Evolutionary conservation across 1,139 yeast species (phyloP), one percentile per base, ranked within the genome.

Genomic region (Saccharomyces pastorianus): DNA sequence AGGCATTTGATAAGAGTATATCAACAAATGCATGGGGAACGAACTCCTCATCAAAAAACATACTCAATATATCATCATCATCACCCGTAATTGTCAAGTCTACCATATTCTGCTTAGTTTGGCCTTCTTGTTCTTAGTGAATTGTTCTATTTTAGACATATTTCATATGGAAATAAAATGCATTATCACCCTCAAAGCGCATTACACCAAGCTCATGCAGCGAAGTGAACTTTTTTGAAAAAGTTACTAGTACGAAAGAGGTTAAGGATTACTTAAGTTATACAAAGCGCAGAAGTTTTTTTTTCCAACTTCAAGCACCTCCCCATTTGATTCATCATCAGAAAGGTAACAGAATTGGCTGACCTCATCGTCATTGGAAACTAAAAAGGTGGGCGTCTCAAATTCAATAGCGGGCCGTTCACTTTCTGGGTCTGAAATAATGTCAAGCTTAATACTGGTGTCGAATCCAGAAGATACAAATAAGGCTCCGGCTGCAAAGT

Each of bases 21-120:
- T 78, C 81, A 7, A 78, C 68, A 56, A 73, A 78, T 26, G 78
- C 79, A 55, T 75, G 78, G 3, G 81, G 81, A 5, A 76, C 77
- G 56, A 77, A 78, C 9, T 73, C 74, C 25, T 74, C 76, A 53
- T 77, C 80, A 51, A 77, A 75, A 64, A 78, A 78, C 73, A 77
- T 76, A 5, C 76, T 68, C 9, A 77, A 61, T 1, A 76, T 70
- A 13, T 73, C 73, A 53, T 66, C 70, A 27, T 58, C 53, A 27
- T 50, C 53, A 27, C 49, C 51, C 41, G 27, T 25, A 17, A 31
- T 9, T 20, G 31, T 28, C 44, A 44, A 46, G 11, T 49, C 47
- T 2, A 26, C 47, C 51, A 49, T 49, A 3, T 26, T 41, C 13
- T 48, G 23, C 9, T 17, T 38, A 8, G 25, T 20, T 47, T 7